Conservation (phyloP, 495 filamentous ascomycete genomes). For the Penicillium cataractarum region DNA sequence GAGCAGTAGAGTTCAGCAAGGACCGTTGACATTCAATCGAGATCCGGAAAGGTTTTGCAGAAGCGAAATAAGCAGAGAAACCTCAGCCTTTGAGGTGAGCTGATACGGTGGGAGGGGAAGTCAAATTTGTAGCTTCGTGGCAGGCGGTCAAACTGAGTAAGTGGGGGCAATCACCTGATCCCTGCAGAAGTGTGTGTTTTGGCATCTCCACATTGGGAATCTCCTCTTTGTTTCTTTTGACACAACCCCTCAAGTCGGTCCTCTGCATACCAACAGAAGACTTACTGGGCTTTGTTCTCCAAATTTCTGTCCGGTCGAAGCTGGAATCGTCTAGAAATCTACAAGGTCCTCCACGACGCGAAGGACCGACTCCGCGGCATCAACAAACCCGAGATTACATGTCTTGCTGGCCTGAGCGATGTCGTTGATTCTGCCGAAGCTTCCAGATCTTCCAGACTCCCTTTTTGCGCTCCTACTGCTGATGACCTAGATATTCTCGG, state of each 20-base stretch:
- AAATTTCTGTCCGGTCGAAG: constrained; percentile 15
- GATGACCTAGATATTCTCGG: neutral
- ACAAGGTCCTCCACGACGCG: constrained; percentile 38
- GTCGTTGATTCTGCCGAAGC: constrained; percentile 12
- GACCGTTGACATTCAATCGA: constrained; percentile 18
- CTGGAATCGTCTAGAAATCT: constrained; percentile 27
- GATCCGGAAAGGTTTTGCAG: neutral
- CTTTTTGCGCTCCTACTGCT: neutral
- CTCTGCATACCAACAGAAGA: neutral
- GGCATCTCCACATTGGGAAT: neutral
- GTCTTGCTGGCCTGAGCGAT: constrained; percentile 44
- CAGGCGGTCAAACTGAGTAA: constrained; percentile 19
- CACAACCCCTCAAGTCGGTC: neutral
- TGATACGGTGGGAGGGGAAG: constrained; percentile 15
- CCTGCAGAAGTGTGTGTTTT: neutral
- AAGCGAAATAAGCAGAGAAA: constrained; percentile 5
- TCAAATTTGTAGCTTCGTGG: constrained; percentile 21
- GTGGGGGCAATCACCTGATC: constrained; percentile 19
- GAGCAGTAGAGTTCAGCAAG: constrained; percentile 1
- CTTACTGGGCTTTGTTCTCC: neutral
- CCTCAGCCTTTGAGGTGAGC: neutral
- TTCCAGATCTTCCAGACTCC: too few species aligned
- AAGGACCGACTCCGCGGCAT: constrained; percentile 39
- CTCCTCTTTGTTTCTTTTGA: neutral
- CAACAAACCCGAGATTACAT: constrained; percentile 44